Evolutionary conservation across 2,329 filamentous ascomycete genomes (phyloP), one percentile per base, ranked within the genome.

Genomic region (Leptographium radiaticola): DNA sequence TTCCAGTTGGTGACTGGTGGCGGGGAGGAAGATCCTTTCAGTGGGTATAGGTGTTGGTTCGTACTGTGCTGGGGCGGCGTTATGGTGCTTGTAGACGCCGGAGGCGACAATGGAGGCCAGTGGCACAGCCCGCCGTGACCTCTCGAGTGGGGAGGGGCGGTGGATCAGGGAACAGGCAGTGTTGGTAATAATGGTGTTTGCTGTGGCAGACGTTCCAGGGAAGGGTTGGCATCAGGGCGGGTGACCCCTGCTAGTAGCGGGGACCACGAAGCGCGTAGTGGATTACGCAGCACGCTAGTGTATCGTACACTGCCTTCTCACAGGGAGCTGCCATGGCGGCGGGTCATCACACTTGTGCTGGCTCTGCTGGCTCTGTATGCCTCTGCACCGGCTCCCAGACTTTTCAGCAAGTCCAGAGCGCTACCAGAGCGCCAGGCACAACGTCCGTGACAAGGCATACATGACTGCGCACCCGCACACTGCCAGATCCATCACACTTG

Each of bases 251-350:
- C 53, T 55, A 53, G 49, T 40, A 52, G 54, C 56, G 54, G 56
- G 46, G 55, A 55, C 54, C 43, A 49, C 52, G 52, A 55, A 58
- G 52, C 56, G 54, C 31, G 51, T 50, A 56, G 56, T 55, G 56
- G 54, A 55, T 55, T 58, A 56, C 56, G 54, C 55, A 58, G 54
- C 51, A 46, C 54, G 49, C 56, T 58, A 58, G 55, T 53, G 56
- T 49, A 57, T 51, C 20, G 30, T 40, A 43, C 39, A 39, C 40
- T 20, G 25, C 36, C 25, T 33, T 40, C 20, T 49, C 47, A 13
- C 52, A 46, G 47, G 39, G 49, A 39, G 39, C 52, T 38, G 52
- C 52, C 52, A 54, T 39, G 48, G 39, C 52, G 52, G 52, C 53
- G 55, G 55, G 53, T 56, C 55, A 39, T 20, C 47, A 49, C 47